Base-by-base conservation (phyloP, 805 yeast species). In the Candida cerambycidarum region DNA sequence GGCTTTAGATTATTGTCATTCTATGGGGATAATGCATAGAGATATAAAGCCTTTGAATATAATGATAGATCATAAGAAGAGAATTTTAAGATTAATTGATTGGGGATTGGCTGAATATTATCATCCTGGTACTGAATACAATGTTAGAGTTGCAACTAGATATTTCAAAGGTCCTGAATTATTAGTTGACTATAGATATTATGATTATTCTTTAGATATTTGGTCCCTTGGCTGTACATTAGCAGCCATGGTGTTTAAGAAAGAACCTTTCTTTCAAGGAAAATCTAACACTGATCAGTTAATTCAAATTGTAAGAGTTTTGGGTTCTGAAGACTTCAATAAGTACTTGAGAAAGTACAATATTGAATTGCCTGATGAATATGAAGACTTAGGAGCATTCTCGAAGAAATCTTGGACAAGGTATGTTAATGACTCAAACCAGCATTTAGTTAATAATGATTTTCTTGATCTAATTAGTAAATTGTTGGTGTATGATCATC, bases 91-190 rank as follows among this genome's bases (percentile, higher is more conserved):
- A 50, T 75, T 89, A 50, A 89, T 90, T 42, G 97, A 90, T 64
- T 90, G 97, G 97, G 97, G 97, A 6, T 68, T 90, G 40, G 97
- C 97, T 7, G 97, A 90, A 62, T 89, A 88, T 59, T 89, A 89
- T 58, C 97, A 90, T 59, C 81, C 88, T 17, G 89, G 89, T 11
- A 85, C 80, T 59, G 96, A 88, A 55, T 90, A 87, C 57, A 90
- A 90, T 57, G 97, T 90, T 15, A 76, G 97, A 51, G 97, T 90
- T 13, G 97, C 97, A 2, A 87, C 96, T 4, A 70, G 97, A 52
- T 89, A 88, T 61, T 90, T 85, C 64, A 90, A 90, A 64, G 97
- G 97, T 3, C 97, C 97, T 3, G 97, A 90, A 59, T 67, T 90
- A 44, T 71, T 90, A 46, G 89, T 89, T 17, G 90, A 89, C 61